Base-by-base conservation (phyloP, 2,329 filamentous ascomycete genomes). In the Mollisiaceae sp. region DNA sequence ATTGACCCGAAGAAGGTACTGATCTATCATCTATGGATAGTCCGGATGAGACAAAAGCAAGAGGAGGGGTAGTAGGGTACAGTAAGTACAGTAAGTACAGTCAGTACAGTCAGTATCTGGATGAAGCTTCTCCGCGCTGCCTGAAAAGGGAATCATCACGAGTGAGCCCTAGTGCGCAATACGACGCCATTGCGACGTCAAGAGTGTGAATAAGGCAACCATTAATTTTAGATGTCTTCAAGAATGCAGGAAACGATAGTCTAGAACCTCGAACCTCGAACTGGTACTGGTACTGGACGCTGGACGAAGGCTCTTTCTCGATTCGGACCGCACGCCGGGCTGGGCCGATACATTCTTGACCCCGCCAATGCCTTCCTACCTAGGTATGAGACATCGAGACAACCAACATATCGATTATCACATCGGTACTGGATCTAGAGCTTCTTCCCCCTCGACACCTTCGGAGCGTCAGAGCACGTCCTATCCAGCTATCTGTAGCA, bases 81-180 rank as follows among this genome's bases (percentile, higher is more conserved):
- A n/a, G n/a, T n/a, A n/a, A n/a, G n/a, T n/a, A n/a, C n/a, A n/a
- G n/a, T n/a, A n/a, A n/a, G n/a, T n/a, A n/a, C n/a, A n/a, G n/a
- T n/a, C 36, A 3, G 18, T 22, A 2, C 39, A 20, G 8, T 39
- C 32, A 35, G 18, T 39, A 36, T 55, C 52, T 54, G 35, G 35
- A 41, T 56, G 24, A 62, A 55, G 38, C 38, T 56, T 56, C 60
- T 62, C 60, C 60, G 38, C 60, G 43, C 50, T 61, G 43, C 59
- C 60, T 55, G 22, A 36, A 62, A 62, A 62, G 45, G 60, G 22
- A 62, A 61, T 9, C 20, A n/a, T 56, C 35, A 56, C 14, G 24
- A 54, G 12, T 32, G 18, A 54, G 12, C 20, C 47, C 22, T 24
- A 35, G 18, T 35, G 32, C 24, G 50, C 24, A 35, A 35, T 54